These are phyloP conservation scores for Epichloe gansuensis DNA, from an alignment of 2,329 filamentous ascomycete species.

Conservation along the genomic window DNA sequence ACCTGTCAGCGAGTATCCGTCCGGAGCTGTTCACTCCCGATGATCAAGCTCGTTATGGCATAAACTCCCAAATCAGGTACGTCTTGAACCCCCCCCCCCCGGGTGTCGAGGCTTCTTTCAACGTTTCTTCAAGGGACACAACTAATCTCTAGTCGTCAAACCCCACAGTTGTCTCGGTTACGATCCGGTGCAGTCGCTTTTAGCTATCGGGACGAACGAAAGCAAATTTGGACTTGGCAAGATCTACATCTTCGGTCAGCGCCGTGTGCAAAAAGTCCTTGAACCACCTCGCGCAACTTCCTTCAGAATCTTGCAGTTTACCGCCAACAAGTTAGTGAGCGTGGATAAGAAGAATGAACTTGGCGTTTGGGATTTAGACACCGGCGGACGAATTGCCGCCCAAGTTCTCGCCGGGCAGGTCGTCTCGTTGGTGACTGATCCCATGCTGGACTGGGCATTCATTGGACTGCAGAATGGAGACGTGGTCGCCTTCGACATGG, in stretches of 20 bases:
- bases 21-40: conserved; percentile 71
- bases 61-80: conserved; percentile 61
- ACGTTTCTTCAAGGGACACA: background rate
- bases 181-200: conserved; percentile 83
- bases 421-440: conserved; percentile 65
- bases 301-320: conserved; percentile 69
- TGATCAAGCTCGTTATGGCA: conserved; percentile 70
- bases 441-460: conserved; percentile 86
- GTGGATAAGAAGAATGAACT: conserved; percentile 80
- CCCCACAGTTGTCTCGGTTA: conserved; percentile 61
- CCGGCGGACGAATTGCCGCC: conserved; percentile 50
- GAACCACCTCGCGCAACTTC: conserved; percentile 59
- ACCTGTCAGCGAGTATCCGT: conserved; percentile 70
- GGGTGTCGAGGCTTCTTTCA: background rate
- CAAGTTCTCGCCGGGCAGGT: conserved; percentile 69
- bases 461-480: conserved; percentile 74
- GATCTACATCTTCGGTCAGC: conserved; percentile 79
- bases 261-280: conserved; percentile 65
- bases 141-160: background rate
- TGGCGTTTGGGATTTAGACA: conserved; percentile 67
- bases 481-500: conserved; percentile 83
- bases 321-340: conserved; percentile 70
- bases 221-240: conserved; percentile 75
- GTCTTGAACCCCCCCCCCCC: conserved; percentile 1
- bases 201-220: conserved; percentile 83